Conservation (phyloP, 2,329 filamentous ascomycete species). For the Bretziella fagacearum region DNA sequence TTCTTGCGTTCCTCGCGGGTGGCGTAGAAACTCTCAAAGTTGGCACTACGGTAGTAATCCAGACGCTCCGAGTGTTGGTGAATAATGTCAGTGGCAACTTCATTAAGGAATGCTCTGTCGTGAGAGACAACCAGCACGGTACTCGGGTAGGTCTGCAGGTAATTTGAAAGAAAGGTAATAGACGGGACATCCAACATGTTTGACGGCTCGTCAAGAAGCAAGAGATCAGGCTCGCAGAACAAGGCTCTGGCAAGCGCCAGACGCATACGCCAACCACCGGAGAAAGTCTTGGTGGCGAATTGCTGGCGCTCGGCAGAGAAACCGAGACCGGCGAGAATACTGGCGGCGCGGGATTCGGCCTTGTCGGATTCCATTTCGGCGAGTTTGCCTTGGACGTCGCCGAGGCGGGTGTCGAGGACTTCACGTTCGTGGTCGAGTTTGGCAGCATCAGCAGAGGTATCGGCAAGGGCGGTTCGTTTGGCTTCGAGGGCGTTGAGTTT, state of each 20-base stretch:
- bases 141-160: conserved; percentile 84
- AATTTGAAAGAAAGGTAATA: conserved; percentile 92
- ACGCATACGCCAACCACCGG: conserved; percentile 99
- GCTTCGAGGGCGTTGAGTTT: conserved; percentile 62
- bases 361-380: conserved; percentile 99
- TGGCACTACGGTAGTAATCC: conserved; percentile 96
- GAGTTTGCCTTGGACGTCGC: conserved; percentile 79
- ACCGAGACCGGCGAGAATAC: conserved; percentile 88
- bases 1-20: conserved; percentile 95
- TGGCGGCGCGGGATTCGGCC: conserved; percentile 85
- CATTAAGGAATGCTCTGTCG: conserved; percentile 97
- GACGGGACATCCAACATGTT: conserved; percentile 99
- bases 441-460: conserved; percentile 78
- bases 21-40: conserved; percentile 94
- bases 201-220: conserved; percentile 95
- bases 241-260: conserved; percentile 83
- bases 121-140: conserved; percentile 94
- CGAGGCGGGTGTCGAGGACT: conserved; percentile 74
- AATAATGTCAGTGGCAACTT: conserved; percentile 97
- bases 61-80: conserved; percentile 94
- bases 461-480: conserved; percentile 64
- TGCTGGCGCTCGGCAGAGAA: conserved; percentile 91
- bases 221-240: conserved; percentile 91
- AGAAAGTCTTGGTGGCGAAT: conserved; percentile 91
- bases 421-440: conserved; percentile 76